A percentile compares a stretch with the other conserved stretches of the same genome.
Conservation (phyloP, 345 rosid genomes). For the thale cress (Arabidopsis thaliana) region TAIR10.1 NC_003070.9:28948501-28949000, state of each 20-base stretch:
- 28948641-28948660: neutral
- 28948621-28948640: slow-evolving; percentile 64
- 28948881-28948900: neutral
- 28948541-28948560: slow-evolving; percentile 8
- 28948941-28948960: slow-evolving; percentile 93
- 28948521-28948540: neutral
- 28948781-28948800: slow-evolving; percentile 66
- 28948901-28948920: slow-evolving; percentile 87
- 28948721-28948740: slow-evolving; percentile 72
- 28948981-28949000: slow-evolving; percentile 33
- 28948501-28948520: slow-evolving; percentile 7
- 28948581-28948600: slow-evolving; percentile 96
- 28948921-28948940: slow-evolving; percentile 71
- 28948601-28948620: slow-evolving; percentile 92
- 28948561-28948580: slow-evolving; percentile 94
- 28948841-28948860: slow-evolving; percentile 1
- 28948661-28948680: slow-evolving; percentile 14
- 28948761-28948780: slow-evolving; percentile 95
- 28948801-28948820: slow-evolving; percentile 2
- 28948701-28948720: slow-evolving; percentile 95
- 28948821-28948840: neutral
- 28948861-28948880: slow-evolving; percentile 6
- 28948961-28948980: slow-evolving; percentile 33
- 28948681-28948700: neutral
- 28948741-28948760: slow-evolving; percentile 81